Evolutionary conservation across 495 filamentous ascomycete genomes (phyloP).

Genomic region (Aspergillus affinis): DNA sequence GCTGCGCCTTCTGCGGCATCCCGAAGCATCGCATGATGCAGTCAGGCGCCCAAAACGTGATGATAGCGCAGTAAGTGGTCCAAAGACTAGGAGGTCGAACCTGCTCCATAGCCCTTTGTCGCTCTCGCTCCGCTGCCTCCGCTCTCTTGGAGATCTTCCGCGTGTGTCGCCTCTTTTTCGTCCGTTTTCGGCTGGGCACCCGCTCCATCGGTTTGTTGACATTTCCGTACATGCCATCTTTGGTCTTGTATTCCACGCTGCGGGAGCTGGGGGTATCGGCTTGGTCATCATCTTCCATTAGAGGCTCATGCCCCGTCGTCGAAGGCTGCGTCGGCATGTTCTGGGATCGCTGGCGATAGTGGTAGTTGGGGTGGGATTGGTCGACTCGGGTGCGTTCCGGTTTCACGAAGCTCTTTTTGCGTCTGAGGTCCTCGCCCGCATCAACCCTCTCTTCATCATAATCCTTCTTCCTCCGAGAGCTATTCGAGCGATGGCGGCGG

Average conservation of each 20-base stretch:
- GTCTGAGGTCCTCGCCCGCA: constrained; percentile 37
- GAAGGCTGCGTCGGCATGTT: constrained; percentile 87
- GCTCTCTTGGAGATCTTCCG: constrained; percentile 49
- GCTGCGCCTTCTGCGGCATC: constrained; percentile 83
- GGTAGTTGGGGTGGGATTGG: constrained; percentile 84
- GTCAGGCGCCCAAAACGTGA: constrained; percentile 95
- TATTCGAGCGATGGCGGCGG: constrained; percentile 37
- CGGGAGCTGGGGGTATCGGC: constrained; percentile 54
- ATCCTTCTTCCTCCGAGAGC: constrained; percentile 32
- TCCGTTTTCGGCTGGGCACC: constrained; percentile 40
- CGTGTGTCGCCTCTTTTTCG: constrained; percentile 50
- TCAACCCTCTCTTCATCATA: constrained; percentile 41
- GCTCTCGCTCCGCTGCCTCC: constrained; percentile 57
- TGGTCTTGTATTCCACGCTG: constrained; percentile 53
- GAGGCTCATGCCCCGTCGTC: constrained; percentile 85
- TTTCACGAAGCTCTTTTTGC: constrained; percentile 82
- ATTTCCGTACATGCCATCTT: constrained; percentile 40
- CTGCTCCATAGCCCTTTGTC: constrained; percentile 64
- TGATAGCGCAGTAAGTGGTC: constrained; percentile 89
- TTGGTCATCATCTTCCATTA: constrained; percentile 68
- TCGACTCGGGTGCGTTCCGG: constrained; percentile 85
- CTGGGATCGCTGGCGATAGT: constrained; percentile 77
- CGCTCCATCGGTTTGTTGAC: constrained; percentile 52
- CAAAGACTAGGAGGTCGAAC: constrained; percentile 83
- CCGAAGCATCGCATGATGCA: constrained; percentile 81